Evolutionary conservation across 2,329 filamentous ascomycete species (phyloP).

Genomic region (Trichoderma asperellum): DNA sequence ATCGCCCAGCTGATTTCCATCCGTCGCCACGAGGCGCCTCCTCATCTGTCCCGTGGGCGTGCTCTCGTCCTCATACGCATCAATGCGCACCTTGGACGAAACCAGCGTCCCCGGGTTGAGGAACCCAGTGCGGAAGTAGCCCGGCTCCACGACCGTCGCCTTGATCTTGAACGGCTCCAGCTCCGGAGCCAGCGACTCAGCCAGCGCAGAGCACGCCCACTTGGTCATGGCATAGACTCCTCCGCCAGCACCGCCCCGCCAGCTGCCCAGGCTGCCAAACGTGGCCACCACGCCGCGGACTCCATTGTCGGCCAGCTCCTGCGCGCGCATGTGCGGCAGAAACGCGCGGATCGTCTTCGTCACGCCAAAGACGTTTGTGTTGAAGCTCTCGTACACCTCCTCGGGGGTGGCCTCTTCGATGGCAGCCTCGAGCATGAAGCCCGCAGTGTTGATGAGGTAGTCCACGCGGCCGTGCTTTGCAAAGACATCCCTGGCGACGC

Average conservation of each 20-base stretch:
- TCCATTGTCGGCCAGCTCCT: slow-evolving; percentile 36
- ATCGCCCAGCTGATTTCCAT: slow-evolving; percentile 60
- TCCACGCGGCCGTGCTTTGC: slow-evolving; percentile 47
- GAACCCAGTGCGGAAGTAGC: slow-evolving; percentile 57
- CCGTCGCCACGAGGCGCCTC: slow-evolving; percentile 39
- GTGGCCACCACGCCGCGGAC: slow-evolving; percentile 44
- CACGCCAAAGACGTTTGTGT: slow-evolving; percentile 59
- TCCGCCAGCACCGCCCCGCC: slow-evolving; percentile 44
- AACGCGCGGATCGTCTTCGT: slow-evolving; percentile 54
- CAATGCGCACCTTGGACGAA: slow-evolving; percentile 38
- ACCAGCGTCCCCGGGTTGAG: slow-evolving; percentile 44
- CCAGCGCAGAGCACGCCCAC: slow-evolving; percentile 49
- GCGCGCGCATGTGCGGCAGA: slow-evolving; percentile 51
- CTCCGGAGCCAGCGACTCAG: slow-evolving; percentile 50
- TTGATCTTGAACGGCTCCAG: slow-evolving; percentile 51
- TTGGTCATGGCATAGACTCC: slow-evolving; percentile 52
- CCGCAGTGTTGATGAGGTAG: slow-evolving; percentile 54
- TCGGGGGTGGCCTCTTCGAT: slow-evolving; percentile 46
- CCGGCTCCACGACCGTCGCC: slow-evolving; percentile 52
- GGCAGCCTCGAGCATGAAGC: slow-evolving; percentile 49
- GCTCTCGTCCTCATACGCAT: slow-evolving; percentile 39
- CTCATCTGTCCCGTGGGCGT: slow-evolving; percentile 39
- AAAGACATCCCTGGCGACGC: slow-evolving; percentile 42
- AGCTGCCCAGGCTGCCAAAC: slow-evolving; percentile 54
- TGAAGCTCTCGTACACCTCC: slow-evolving; percentile 47